phyloP scores from a whole-genome alignment of 2,329 filamentous ascomycete genomes.

The Boeremia exigua region DNA sequence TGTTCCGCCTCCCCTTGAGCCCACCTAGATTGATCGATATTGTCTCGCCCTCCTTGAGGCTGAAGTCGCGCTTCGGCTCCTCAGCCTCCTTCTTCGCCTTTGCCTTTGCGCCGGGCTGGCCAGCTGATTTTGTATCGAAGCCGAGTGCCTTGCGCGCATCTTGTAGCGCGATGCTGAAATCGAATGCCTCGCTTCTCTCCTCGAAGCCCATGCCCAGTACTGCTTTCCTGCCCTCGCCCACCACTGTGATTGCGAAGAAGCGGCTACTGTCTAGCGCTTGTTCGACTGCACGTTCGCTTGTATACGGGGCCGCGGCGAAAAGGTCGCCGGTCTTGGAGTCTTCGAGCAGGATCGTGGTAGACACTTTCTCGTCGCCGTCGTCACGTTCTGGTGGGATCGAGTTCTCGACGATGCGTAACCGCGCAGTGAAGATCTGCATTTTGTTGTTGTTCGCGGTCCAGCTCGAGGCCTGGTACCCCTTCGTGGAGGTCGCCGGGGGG shows the following conservation, averaged over 20 bases:
- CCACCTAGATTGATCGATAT: constrained; percentile 80
- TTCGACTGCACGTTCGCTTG: constrained; percentile 69
- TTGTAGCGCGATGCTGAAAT: constrained; percentile 81
- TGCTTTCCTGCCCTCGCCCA: constrained; percentile 78
- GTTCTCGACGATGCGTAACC: constrained; percentile 79
- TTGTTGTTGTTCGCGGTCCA: constrained; percentile 74
- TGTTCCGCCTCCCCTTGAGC: constrained; percentile 54
- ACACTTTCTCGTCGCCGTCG: constrained; percentile 62
- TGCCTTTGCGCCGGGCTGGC: constrained; percentile 18
- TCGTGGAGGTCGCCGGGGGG: constrained; percentile 77
- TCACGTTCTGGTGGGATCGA: constrained; percentile 56
- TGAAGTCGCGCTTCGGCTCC: constrained; percentile 74
- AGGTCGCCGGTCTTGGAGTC: constrained; percentile 74
- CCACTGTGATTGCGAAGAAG: constrained; percentile 84
- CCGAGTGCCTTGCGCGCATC: constrained; percentile 76
- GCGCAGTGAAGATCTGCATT: constrained; percentile 84
- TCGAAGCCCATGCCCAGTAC: constrained; percentile 86
- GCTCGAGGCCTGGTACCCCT: constrained; percentile 76
- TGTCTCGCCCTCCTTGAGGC: constrained; percentile 86
- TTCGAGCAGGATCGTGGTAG: constrained; percentile 79
- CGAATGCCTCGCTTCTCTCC: constrained; percentile 83
- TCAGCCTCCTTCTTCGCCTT: constrained; percentile 51
- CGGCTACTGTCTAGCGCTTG: constrained; percentile 78
- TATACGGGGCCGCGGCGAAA: constrained; percentile 85
- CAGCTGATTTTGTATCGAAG: constrained; percentile 55